Percentiles rank a stretch among this genome's conserved stretches.
Conservation (phyloP, 139 green algal species). For the Haematococcus sp. region DNA sequence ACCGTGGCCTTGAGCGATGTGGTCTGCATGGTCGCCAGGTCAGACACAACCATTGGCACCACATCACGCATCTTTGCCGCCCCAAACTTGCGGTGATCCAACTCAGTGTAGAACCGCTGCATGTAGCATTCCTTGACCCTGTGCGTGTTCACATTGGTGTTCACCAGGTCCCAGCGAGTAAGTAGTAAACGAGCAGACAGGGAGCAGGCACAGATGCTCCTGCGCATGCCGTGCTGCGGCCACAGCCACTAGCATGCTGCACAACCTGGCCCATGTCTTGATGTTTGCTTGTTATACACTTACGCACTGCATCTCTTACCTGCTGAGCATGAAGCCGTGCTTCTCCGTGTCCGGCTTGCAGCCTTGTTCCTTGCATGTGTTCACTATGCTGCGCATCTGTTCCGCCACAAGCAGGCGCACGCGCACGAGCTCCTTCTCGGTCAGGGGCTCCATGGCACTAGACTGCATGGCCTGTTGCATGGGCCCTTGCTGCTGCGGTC, state of each 20-base stretch:
- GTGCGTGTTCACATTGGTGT: background rate
- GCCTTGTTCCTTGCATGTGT: background rate
- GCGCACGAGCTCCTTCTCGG: background rate
- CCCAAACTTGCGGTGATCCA: slow-evolving; percentile 1
- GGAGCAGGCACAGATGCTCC: too few relatives aligned
- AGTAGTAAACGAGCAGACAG: too few relatives aligned
- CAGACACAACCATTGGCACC: background rate
- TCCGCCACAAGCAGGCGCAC: slow-evolving; percentile 6
- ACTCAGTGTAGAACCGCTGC: background rate
- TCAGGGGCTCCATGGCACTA: background rate
- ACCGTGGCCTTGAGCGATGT: slow-evolving; percentile 2
- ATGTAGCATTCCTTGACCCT: slow-evolving; percentile 8
- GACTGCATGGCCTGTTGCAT: background rate
- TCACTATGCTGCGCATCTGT: background rate
- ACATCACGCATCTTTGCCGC: background rate
- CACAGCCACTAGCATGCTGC: too few relatives aligned
- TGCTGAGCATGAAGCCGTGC: slow-evolving; percentile 2
- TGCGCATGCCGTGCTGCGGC: too few relatives aligned
- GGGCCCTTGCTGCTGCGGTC: background rate
- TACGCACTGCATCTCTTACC: background rate
- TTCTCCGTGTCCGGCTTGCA: background rate
- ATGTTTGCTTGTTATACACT: too few relatives aligned
- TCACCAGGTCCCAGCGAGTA: too few relatives aligned
- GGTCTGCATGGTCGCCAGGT: slow-evolving; percentile 1
- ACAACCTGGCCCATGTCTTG: too few relatives aligned